Base-by-base conservation (phyloP, 2,329 filamentous ascomycete genomes). In the Shiraia sp. region DNA sequence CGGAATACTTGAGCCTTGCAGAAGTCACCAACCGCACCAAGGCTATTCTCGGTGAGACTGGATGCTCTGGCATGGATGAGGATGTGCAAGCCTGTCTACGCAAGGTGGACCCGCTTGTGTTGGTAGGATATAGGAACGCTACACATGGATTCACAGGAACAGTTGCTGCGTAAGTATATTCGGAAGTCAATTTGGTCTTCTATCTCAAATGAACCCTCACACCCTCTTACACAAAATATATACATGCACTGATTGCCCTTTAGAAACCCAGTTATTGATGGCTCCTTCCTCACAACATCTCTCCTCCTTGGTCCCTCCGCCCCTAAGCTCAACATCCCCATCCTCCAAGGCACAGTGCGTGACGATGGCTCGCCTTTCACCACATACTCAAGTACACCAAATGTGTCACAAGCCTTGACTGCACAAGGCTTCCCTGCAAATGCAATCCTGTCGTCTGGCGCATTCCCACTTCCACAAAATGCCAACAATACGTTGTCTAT, bases 261-360 rank as follows among this genome's bases (percentile, higher is more conserved):
- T 33, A 57, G 53, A 7, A 61, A 69, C 59, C 41, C 68, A 58
- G 71, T 44, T 55, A 10, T 63, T 16, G 65, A 68, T 39, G 59
- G 59, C 27, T 53, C 46, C 8, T 68, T 66, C 37, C 47, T 69
- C 14, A 52, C 40, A 9, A 35, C 53, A 12, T 42, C 47, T 13
- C 56, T 68, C 10, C 37, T 39, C 10, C 52, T 69, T 22, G 45
- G 45, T 16, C 41, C 42, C 8, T 29, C 48, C 16, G 58, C 53
- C 8, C 40, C 53, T 8, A 43, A 42, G 17, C 39, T 50, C 10
- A 36, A 55, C 12, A 49, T 65, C 2, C 41, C 54, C 6, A 36
- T 67, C 10, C 45, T 68, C 25, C 51, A 51, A 2, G 64, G 65
- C 22, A 39, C 56, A 17, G 62, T 67, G 64, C 56, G 49, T 10